Evolutionary conservation across 176 grass and related monocot species (phyloP), one percentile per base, ranked within the genome.

Genomic region (Phoenix dactylifera): DNA sequence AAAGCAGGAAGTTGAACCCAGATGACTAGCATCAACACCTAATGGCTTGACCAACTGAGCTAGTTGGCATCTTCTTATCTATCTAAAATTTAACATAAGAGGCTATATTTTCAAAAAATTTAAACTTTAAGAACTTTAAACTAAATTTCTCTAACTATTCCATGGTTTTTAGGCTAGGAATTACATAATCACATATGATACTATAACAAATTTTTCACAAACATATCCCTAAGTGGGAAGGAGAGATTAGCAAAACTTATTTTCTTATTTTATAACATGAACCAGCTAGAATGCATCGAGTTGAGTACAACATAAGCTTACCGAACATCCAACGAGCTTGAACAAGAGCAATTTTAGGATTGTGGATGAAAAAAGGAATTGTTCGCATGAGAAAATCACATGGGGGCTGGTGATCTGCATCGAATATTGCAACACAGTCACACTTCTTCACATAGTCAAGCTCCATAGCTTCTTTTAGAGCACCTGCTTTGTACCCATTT

Each of bases 241-340:
- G 32, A 39, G 9, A 39, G 32, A 10, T 39, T 39, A 39, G 10
- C 32, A 39, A 39, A 39, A 10, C 0, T 2, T 10, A 35, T 39
- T 39, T 39, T 44, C 10, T 44, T 44, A 14, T 44, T 44, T 10
- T 44, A 3, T 10, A 44, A 44, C 35, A 44, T 12, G 35, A 44
- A 14, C 10, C 35, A 44, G 35, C 35, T 44, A 44, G 35, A 44
- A 74, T 55, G 25, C 26, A 54, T 23, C 7, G 6, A 39, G 63
- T 17, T 39, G 4, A 50, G 24, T 24, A 72, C 9, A 12, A 24
- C 3, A 50, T 17, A 26, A 26, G 61, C 77, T 79, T 74, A 87
- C 91, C 86, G 60, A 96, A 96, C 54, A 87, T 75, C 91, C 91
- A 96, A 49, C 91, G 86, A 74, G 91, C 64, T 82, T 96, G 91